These are phyloP conservation scores for Thelephora ganbajun DNA, from an alignment of 768 basidiomycete species.

Conservation along the genomic window DNA sequence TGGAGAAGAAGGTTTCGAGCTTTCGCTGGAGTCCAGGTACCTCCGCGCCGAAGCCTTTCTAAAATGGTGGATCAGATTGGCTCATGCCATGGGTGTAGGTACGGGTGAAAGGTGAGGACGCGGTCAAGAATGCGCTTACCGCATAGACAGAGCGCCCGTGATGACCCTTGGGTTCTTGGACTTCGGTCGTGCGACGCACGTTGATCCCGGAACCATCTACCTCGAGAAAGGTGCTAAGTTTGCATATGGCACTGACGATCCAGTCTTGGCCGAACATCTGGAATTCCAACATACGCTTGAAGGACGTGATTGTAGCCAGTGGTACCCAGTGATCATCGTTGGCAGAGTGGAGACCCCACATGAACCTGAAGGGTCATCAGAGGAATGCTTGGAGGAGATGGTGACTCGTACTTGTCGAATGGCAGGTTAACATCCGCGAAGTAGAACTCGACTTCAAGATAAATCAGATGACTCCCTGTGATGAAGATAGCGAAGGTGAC, in stretches of 20 bases:
- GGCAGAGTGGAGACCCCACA: conserved; percentile 83
- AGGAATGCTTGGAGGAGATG: neutral
- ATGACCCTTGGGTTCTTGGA: conserved; percentile 64
- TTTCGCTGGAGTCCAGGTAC: conserved; percentile 49
- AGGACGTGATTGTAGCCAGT: conserved; percentile 73
- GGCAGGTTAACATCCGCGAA: conserved; percentile 93
- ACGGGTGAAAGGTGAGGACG: neutral
- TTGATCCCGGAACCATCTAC: conserved; percentile 61
- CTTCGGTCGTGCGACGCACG: conserved; percentile 60
- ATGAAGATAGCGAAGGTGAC: neutral
- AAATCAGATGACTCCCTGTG: conserved; percentile 7
- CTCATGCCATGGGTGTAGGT: neutral
- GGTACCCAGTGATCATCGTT: conserved; percentile 84
- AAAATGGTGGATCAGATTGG: neutral
- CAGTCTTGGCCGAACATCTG: conserved; percentile 45
- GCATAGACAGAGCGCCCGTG: conserved; percentile 83
- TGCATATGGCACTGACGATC: conserved; percentile 51
- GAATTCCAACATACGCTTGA: conserved; percentile 88
- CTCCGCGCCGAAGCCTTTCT: conserved; percentile 84
- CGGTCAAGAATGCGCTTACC: conserved; percentile 34
- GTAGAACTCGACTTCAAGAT: conserved; percentile 75
- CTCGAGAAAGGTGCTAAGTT: conserved; percentile 40
- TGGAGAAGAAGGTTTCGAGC: conserved; percentile 68
- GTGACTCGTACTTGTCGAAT: conserved; percentile 68
- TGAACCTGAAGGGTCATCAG: conserved; percentile 43